Evolutionary conservation across 257 asterid genomes (phyloP).

Genomic region (Gentiana macrophylla): DNA sequence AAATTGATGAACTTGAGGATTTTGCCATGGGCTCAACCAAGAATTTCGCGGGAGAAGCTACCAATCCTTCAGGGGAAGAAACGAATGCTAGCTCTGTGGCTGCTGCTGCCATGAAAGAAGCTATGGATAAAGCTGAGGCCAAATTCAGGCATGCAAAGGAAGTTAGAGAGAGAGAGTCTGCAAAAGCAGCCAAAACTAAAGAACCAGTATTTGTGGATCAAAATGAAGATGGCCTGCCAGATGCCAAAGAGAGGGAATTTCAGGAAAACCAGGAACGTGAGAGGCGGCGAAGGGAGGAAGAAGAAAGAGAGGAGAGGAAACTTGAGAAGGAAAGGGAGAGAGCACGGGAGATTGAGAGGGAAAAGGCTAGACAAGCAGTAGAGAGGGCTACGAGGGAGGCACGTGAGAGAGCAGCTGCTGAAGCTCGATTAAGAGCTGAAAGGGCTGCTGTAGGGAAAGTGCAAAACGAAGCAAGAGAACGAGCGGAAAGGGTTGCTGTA

Average conservation of each 20-base stretch:
- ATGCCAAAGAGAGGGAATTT: constrained; percentile 46
- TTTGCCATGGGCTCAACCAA: constrained; percentile 62
- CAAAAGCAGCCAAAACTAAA: constrained; percentile 68
- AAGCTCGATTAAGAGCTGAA: constrained; percentile 60
- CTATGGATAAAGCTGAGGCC: constrained; percentile 98
- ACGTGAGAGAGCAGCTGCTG: constrained; percentile 84
- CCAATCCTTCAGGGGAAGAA: constrained; percentile 41
- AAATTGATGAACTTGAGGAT: constrained; percentile 84
- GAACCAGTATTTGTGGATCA: constrained; percentile 45
- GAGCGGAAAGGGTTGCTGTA: constrained; percentile 72
- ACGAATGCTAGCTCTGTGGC: constrained; percentile 68
- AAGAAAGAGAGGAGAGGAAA: constrained; percentile 73
- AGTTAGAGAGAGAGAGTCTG: constrained; percentile 84
- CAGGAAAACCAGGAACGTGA: constrained; percentile 70
- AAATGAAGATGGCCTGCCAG: constrained; percentile 41
- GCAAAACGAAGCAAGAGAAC: constrained; percentile 55
- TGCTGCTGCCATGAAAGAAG: constrained; percentile 99
- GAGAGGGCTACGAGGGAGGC: constrained; percentile 97
- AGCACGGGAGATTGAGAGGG: constrained; percentile 58
- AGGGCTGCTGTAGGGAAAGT: constrained; percentile 65
- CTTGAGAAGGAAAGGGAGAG: constrained; percentile 76
- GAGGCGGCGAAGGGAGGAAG: constrained; percentile 66
- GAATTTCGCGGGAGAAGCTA: constrained; percentile 33
- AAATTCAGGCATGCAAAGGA: constrained; percentile 95
- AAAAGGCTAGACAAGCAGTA: constrained; percentile 74